Evolutionary conservation across 169 alveolate genomes (phyloP), one percentile per base, ranked within the genome.

Genomic region (Cryptosporidium viatorum): DNA sequence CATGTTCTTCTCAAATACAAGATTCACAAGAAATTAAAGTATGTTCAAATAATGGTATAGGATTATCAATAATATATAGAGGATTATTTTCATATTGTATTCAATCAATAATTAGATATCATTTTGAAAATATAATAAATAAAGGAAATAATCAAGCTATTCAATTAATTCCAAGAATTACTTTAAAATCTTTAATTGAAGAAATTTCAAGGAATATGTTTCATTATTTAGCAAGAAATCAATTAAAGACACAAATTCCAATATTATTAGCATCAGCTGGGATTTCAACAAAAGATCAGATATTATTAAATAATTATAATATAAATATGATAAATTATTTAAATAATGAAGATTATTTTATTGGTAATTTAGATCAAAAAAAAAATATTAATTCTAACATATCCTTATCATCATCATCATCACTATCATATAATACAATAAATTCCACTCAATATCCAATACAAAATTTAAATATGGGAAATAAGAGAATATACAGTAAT

Each of bases 71-170:
- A 62, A 80, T 80, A 26, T 65, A 80, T 80, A 58, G 89, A 45
- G 51, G 89, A 62, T 29, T 80, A 45, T 80, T 80, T 60, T 80
- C 89, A 26, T 80, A 80, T 45, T 60, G 69, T 41, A n/a, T 80
- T 37, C 89, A 62, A 21, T 39, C 74, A 12, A n/a, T 80, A 29
- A 62, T 80, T 16, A 80, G 65, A 26, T 33, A 59, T 23, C 21
- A 48, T 48, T 48, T 14, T 48, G 55, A 9, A 48, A 14, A 41
- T 80, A 26, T 59, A 18, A 29, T 65, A 43, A 10, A 16, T 67
- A 60, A 16, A 16, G 70, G 9, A 3, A 31, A 14, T 21, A 33
- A n/a, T 31, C 16, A 58, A 33, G 18, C 7, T 41, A 7, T 7
- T 55, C 43, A 80, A 39, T 14, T 14, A 4, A 55, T 31, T 31